phyloP scores from a whole-genome alignment of 2,329 filamentous ascomycete genomes.

The Aureobasidium sp. region DNA sequence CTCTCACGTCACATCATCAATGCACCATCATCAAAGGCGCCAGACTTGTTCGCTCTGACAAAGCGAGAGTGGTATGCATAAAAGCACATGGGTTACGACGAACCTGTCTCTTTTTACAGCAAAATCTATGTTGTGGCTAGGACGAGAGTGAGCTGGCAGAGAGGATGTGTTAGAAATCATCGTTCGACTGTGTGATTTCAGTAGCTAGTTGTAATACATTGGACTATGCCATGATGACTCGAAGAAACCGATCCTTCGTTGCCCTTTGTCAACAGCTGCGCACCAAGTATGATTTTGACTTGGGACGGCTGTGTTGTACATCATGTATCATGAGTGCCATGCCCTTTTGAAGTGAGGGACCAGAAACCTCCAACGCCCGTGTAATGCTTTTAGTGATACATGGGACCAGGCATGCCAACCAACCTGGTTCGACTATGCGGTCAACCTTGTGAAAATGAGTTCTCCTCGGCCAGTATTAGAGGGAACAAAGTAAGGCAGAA shows the following conservation, averaged over 20 bases:
- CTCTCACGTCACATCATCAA: neutral
- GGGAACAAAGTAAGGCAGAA: neutral
- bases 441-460: neutral
- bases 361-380: neutral
- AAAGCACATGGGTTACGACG: too few relatives aligned
- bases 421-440: neutral
- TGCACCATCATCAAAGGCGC: neutral
- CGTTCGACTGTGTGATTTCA: too few relatives aligned
- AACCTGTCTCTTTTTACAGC: neutral
- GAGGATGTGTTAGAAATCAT: neutral
- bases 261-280: neutral
- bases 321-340: neutral
- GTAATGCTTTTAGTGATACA: conserved; percentile 5
- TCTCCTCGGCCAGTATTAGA: neutral
- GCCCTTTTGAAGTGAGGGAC: neutral
- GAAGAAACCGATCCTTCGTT: neutral
- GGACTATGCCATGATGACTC: neutral
- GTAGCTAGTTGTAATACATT: neutral
- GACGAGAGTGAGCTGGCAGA: neutral
- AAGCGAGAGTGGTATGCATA: too few relatives aligned
- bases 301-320: neutral
- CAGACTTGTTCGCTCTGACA: neutral
- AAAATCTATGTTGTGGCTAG: neutral
- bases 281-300: neutral
- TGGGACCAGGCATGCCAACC: neutral